Evolutionary conservation across 2,329 filamentous ascomycete genomes (phyloP).

Genomic region (Elsinoe ampelina): DNA sequence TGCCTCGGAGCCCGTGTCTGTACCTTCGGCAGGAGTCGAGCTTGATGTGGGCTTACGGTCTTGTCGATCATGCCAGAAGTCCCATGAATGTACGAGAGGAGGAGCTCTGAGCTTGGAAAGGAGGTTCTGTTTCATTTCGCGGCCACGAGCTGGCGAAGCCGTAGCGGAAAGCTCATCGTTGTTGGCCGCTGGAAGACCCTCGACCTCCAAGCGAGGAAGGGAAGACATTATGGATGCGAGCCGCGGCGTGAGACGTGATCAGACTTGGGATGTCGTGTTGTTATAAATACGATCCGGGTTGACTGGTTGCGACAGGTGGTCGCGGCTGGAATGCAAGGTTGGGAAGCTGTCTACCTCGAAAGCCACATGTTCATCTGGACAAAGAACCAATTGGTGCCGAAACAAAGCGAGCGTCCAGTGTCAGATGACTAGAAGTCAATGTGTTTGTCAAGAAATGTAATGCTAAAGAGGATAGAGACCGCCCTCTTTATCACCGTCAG

Average conservation of each 20-base stretch:
- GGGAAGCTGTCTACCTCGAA: conserved; percentile 7
- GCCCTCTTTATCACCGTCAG: neutral
- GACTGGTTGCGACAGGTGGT: neutral
- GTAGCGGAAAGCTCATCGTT: conserved; percentile 52
- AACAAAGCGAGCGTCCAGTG: neutral
- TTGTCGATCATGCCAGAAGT: conserved; percentile 44
- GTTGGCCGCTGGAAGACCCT: conserved; percentile 52
- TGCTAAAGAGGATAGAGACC: neutral
- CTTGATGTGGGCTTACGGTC: conserved; percentile 23
- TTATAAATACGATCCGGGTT: neutral
- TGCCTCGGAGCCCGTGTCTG: neutral
- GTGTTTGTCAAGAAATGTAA: neutral
- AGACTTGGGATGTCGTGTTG: neutral
- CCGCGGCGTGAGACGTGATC: neutral
- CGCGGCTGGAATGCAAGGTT: conserved; percentile 8
- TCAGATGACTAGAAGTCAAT: neutral
- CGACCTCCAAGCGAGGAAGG: conserved; percentile 19
- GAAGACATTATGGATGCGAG: conserved; percentile 20
- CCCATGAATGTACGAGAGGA: conserved; percentile 43
- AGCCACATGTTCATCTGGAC: conserved; percentile 4
- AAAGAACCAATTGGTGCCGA: neutral
- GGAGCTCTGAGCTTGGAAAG: conserved; percentile 35
- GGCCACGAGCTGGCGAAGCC: conserved; percentile 63
- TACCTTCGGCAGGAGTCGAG: conserved; percentile 4
- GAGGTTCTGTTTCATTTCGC: conserved; percentile 54